Evolutionary conservation across 495 filamentous ascomycete species (phyloP).

Genomic region (Penicillium macrosclerotiorum): DNA sequence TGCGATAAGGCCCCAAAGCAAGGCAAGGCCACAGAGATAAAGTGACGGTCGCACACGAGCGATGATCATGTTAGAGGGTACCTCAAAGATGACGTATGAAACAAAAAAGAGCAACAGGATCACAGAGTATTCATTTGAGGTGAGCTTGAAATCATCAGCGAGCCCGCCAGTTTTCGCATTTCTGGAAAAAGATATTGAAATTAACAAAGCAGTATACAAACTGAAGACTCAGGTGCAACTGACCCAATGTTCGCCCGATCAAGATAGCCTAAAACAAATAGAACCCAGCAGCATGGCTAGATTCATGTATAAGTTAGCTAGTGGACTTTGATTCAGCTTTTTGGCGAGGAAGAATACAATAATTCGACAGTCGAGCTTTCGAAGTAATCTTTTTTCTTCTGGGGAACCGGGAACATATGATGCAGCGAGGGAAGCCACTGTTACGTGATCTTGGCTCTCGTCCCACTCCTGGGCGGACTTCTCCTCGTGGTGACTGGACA

Average conservation of each 20-base stretch:
- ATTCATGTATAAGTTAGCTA: no score
- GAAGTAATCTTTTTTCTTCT: conserved; percentile 4
- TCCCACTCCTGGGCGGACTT: no score
- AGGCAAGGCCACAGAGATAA: conserved; percentile 1
- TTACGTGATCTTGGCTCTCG: no score
- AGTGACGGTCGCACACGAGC: conserved; percentile 2
- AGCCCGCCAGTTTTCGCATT: conserved; percentile 41
- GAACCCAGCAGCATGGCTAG: conserved; percentile 2
- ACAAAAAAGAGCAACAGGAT: conserved; percentile 40
- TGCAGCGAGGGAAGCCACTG: no score
- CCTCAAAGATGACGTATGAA: conserved; percentile 44
- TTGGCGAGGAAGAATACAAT: no score
- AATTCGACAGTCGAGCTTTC: conserved; percentile 8
- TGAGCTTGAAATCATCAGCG: conserved; percentile 29
- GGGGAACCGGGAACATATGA: no score
- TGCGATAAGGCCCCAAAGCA: conserved; percentile 4
- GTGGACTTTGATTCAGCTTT: no score
- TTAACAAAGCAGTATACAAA: no score
- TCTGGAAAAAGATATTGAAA: conserved; percentile 24
- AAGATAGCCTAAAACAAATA: neutral
- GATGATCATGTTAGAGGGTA: conserved; percentile 25
- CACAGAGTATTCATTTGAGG: conserved; percentile 23
- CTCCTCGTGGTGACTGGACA: no score
- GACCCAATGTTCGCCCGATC: conserved; percentile 5
- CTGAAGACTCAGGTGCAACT: no score